These are phyloP conservation scores for Monosporascus sp. DNA, from an alignment of 2,329 filamentous ascomycete genomes.

Conservation along the genomic window DNA sequence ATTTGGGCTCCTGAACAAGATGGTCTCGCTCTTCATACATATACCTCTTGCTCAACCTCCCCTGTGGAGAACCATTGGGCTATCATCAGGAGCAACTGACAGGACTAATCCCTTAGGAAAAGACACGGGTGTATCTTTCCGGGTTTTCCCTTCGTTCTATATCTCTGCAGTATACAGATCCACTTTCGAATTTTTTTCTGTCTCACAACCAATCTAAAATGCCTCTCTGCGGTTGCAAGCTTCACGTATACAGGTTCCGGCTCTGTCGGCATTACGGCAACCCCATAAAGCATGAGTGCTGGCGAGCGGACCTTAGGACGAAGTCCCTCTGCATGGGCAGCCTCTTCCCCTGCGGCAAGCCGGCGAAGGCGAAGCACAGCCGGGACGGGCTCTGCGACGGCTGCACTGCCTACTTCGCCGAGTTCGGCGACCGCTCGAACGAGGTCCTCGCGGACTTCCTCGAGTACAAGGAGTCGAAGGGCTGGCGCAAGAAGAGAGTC, in stretches of 20 bases:
- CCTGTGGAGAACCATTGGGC: background rate
- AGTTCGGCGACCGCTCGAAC: constrained; percentile 11
- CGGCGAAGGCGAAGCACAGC: background rate
- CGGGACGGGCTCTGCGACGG: constrained; percentile 11
- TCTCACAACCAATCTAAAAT: background rate
- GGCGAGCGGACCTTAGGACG: constrained; percentile 9
- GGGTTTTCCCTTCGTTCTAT: background rate
- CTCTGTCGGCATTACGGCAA: constrained; percentile 19
- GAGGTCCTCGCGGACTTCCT: constrained; percentile 16
- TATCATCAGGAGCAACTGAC: background rate
- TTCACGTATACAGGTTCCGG: constrained; percentile 10
- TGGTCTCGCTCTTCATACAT: background rate
- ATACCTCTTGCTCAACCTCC: background rate
- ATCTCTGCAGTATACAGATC: background rate
- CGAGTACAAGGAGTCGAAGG: constrained; percentile 16
- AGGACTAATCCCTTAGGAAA: background rate
- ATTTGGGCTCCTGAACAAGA: background rate
- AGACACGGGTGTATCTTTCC: background rate
- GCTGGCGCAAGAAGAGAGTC: constrained; percentile 9
- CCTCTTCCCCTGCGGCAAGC: constrained; percentile 10
- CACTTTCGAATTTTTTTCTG: background rate
- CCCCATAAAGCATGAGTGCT: constrained; percentile 11
- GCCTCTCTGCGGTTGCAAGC: constrained; percentile 12
- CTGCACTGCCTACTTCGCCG: constrained; percentile 13
- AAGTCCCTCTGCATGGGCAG: constrained; percentile 6